These are phyloP conservation scores for Talaromyces amestolkiae DNA, from an alignment of 2,329 filamentous ascomycete species.

Conservation along the genomic window DNA sequence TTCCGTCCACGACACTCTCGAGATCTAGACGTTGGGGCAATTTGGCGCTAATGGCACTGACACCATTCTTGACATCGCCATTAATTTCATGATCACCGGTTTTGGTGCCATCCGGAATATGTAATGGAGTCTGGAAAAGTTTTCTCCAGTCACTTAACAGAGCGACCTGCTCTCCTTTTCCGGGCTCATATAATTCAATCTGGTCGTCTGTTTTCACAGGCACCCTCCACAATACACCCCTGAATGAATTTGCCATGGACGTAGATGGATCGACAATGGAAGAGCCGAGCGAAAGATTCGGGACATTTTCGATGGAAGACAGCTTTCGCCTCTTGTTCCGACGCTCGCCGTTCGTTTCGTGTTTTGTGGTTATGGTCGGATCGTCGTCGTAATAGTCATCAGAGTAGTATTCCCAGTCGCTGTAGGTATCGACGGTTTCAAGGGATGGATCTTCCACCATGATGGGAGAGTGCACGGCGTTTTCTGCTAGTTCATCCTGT, in stretches of 20 bases:
- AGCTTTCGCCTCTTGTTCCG: constrained; percentile 26
- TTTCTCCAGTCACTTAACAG: constrained; percentile 49
- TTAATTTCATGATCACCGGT: neutral
- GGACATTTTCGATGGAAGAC: constrained; percentile 21
- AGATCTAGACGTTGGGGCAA: neutral
- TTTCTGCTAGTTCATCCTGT: constrained; percentile 45
- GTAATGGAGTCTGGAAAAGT: constrained; percentile 40
- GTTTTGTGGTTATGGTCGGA: constrained; percentile 31
- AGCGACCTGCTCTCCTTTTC: constrained; percentile 43
- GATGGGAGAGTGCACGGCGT: constrained; percentile 41
- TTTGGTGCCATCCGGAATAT: constrained; percentile 14
- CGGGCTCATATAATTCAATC: constrained; percentile 36
- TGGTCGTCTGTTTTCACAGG: constrained; percentile 26
- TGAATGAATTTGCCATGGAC: constrained; percentile 32
- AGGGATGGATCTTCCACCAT: constrained; percentile 40
- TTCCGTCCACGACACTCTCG: neutral
- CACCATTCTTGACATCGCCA: neutral
- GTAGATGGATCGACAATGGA: constrained; percentile 19
- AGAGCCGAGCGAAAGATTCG: constrained; percentile 15
- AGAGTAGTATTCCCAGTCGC: constrained; percentile 47
- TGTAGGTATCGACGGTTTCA: constrained; percentile 41
- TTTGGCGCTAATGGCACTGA: neutral
- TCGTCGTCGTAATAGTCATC: constrained; percentile 48
- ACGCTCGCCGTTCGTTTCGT: constrained; percentile 16
- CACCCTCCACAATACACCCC: constrained; percentile 42